Percentiles rank a stretch among this genome's conserved stretches.
Conservation (phyloP, 768 basidiomycete genomes). For the Pleurotus citrinopileatus region DNA sequence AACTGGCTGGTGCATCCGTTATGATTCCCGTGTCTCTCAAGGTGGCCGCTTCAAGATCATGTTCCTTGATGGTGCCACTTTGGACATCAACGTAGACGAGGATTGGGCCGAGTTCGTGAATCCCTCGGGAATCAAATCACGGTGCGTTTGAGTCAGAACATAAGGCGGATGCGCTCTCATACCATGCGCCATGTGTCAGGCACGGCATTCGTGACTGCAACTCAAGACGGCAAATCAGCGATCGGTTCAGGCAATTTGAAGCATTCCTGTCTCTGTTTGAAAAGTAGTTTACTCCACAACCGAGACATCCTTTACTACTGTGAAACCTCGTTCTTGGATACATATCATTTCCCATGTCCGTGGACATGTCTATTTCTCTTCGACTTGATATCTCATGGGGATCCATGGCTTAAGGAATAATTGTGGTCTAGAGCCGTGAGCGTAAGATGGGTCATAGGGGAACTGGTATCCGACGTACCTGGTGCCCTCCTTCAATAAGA, state of each 20-base stretch:
- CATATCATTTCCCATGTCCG: not conserved
- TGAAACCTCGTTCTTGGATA: no score
- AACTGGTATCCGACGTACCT: not conserved
- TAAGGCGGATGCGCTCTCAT: not conserved
- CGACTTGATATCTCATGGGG: constrained; percentile 5
- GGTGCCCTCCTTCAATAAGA: not conserved
- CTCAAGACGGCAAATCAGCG: constrained; percentile 28
- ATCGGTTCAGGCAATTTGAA: constrained; percentile 39
- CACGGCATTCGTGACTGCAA: constrained; percentile 31
- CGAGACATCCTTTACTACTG: no score
- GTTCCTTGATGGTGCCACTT: constrained; percentile 37
- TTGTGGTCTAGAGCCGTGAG: not conserved
- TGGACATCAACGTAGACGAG: constrained; percentile 42
- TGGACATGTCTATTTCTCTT: not conserved
- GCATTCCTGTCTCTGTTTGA: constrained; percentile 42
- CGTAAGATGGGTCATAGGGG: not conserved
- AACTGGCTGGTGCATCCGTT: constrained; percentile 42
- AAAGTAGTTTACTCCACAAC: no score
- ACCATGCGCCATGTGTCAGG: no score
- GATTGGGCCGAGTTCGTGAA: constrained; percentile 34
- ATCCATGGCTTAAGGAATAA: constrained; percentile 6
- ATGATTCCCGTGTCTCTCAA: constrained; percentile 32
- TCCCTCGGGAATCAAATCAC: constrained; percentile 22
- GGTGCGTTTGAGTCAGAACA: constrained; percentile 19
- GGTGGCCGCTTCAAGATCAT: constrained; percentile 41